Percentiles rank a stretch among this genome's conserved stretches.
phyloP scores from a whole-genome alignment of 176 grass and related monocot species.

The Poa annua region DNA sequence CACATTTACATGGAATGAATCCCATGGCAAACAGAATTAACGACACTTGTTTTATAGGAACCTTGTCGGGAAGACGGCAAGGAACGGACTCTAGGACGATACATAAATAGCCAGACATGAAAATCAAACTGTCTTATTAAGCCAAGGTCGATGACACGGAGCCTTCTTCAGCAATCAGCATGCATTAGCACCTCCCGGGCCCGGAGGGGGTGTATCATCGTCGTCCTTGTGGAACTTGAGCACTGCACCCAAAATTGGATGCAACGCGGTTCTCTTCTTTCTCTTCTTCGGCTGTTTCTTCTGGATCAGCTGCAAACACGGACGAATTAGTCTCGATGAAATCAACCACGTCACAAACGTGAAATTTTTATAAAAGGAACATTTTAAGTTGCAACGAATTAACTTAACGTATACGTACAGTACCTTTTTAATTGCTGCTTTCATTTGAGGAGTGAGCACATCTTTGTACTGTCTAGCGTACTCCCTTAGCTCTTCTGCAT shows the following conservation, averaged over 20 bases:
- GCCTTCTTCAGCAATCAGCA: neutral
- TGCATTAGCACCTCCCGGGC: neutral
- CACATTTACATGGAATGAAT: neutral
- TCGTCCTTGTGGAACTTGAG: slow-evolving; percentile 32
- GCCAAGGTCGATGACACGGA: neutral
- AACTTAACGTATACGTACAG: neutral
- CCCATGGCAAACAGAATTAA: neutral
- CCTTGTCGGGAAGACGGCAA: neutral
- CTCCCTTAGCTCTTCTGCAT: neutral
- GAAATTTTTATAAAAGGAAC: neutral
- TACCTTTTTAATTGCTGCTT: neutral
- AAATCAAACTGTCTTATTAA: neutral
- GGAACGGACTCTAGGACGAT: neutral
- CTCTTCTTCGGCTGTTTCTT: slow-evolving; percentile 1
- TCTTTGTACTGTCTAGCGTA: neutral
- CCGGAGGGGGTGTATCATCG: neutral
- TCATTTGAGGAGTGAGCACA: neutral
- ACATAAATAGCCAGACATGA: neutral
- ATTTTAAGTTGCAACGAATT: neutral
- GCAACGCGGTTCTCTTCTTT: neutral
- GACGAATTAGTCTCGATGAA: neutral
- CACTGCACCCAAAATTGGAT: slow-evolving; percentile 37
- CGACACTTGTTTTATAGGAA: neutral
- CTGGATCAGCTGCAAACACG: neutral
- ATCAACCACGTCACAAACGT: no score